A percentile compares a stretch with the other conserved stretches of the same genome.
Conservation (phyloP, 192 early-diverging fungal species). For the Coemansia sp. region DNA sequence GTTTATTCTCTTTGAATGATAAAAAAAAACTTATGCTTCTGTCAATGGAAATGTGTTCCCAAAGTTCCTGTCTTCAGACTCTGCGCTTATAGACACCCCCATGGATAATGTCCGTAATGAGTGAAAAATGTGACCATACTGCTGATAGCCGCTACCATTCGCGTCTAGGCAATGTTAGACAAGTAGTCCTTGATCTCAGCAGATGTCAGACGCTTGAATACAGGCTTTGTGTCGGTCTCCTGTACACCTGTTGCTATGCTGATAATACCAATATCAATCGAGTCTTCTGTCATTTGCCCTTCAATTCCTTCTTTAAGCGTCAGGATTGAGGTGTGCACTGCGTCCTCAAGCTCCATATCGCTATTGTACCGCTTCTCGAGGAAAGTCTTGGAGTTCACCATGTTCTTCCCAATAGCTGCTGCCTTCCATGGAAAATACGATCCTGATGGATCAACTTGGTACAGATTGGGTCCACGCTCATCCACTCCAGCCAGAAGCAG, state of each 20-base stretch:
- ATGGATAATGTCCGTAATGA: neutral
- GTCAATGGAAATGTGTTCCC: too few relatives aligned
- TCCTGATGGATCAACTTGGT: constrained; percentile 99
- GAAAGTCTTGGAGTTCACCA: constrained; percentile 99
- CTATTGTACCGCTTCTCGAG: constrained; percentile 94
- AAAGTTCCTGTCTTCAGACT: too few relatives aligned
- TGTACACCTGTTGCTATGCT: constrained; percentile 37
- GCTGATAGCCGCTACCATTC: neutral
- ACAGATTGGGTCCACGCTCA: constrained; percentile 85
- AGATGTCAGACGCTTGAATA: constrained; percentile 80
- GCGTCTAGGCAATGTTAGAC: constrained; percentile 73
- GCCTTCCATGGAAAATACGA: constrained; percentile 99
- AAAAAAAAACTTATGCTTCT: too few relatives aligned
- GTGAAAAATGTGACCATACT: neutral
- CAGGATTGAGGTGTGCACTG: constrained; percentile 97
- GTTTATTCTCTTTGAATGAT: too few relatives aligned
- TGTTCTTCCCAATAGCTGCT: constrained; percentile 98
- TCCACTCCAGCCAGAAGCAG: constrained; percentile 94
- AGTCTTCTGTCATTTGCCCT: constrained; percentile 94
- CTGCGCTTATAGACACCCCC: neutral
- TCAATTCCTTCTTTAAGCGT: constrained; percentile 99
- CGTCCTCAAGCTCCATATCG: constrained; percentile 96
- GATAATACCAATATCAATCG: constrained; percentile 93
- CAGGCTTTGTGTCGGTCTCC: constrained; percentile 61
- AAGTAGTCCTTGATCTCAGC: constrained; percentile 96